Base-by-base conservation (phyloP, 2,329 filamentous ascomycete species). In the Bipolaris zeicola region DNA sequence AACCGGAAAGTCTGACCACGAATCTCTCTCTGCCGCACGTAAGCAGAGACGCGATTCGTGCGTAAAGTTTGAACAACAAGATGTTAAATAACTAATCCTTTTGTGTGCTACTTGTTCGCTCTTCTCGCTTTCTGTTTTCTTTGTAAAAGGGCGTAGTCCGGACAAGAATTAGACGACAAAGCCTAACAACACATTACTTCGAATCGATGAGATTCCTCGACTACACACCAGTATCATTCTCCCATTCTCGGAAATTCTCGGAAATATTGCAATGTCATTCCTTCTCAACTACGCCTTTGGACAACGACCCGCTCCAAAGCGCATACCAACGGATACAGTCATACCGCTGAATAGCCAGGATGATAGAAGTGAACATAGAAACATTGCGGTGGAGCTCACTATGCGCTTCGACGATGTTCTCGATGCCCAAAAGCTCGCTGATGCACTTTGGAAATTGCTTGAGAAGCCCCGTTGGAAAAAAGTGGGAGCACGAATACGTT, bases 401-500 rank as follows among this genome's bases (percentile, higher is more conserved):
- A 68, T 82, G 28, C 68, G 71, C 3, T 83, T 82, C 60, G 76
- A 83, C 55, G 77, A 80, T 55, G 78, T 81, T 1, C 73, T 83
- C 3, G 80, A 83, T 52, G 60, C 74, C 0, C 61, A 76, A 0
- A 78, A 70, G 42, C 69, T 83, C 1, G 66, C 69, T 1, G 50
- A 41, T 5, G 64, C 79, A 0, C 65, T 83, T 1, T 64, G 68
- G 8, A 65, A 60, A 13, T 64, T 83, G 13, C 58, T 83, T 6
- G 70, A 78, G 11, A 76, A 73, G 6, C 78, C 76, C 1, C 78
- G 78, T 33, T 83, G 81, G 81, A 74, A 72, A 26, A 80, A 80
- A 56, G 60, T 83, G 1, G 80, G 79, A 0, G 81, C 79, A 5
- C 74, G 81, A 5, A 58, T 82, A 26, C 69, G 79, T 28, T 50